These are phyloP conservation scores for Marchantia paleacea DNA, from an alignment of 225 moss, liverwort and hornwort species.

Conservation along the genomic window DNA sequence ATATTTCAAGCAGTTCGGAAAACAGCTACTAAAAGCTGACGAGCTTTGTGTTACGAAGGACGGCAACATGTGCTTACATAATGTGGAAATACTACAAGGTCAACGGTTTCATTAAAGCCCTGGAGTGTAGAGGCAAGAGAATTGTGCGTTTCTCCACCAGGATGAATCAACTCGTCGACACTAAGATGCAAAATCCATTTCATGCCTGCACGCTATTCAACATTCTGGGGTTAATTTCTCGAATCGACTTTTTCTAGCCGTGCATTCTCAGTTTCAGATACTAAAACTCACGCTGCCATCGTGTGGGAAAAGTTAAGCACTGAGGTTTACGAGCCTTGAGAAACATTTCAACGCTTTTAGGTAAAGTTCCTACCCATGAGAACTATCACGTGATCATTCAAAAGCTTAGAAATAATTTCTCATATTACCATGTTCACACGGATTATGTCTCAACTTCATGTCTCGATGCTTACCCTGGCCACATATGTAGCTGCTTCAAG, in stretches of 20 bases:
- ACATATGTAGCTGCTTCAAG: conserved; percentile 23
- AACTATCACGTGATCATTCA: background rate
- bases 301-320: background rate
- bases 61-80: conserved; percentile 15
- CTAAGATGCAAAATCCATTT: conserved; percentile 35
- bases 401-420: background rate
- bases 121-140: conserved; percentile 21
- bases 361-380: background rate
- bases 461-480: conserved; percentile 26
- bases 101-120: conserved; percentile 11
- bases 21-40: too few relatives aligned
- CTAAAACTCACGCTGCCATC: too few relatives aligned
- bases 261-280: background rate
- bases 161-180: conserved; percentile 34
- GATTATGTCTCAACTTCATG: background rate
- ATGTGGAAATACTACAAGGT: conserved; percentile 31
- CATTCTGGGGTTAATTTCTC: background rate
- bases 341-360: background rate
- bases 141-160: conserved; percentile 14
- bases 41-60: too few relatives aligned
- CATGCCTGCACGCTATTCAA: conserved; percentile 32
- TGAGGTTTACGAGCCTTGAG: background rate
- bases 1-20: too few relatives aligned
- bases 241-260: too few relatives aligned
- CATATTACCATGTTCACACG: background rate